Evolutionary conservation across 148 eudicot genomes (phyloP).

Genomic region (Chenopodium suecicum): DNA sequence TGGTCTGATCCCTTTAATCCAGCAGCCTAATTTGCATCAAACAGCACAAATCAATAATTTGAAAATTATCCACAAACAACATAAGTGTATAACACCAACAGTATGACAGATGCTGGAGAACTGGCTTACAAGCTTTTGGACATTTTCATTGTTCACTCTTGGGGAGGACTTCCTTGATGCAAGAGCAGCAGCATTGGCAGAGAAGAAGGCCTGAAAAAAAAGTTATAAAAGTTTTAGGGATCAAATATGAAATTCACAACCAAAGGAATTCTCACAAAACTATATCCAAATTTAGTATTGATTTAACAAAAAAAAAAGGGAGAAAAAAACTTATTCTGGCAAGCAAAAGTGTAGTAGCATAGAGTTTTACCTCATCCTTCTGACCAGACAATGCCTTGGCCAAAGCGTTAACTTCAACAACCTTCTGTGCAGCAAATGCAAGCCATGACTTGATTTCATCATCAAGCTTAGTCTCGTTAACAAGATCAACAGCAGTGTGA

Average conservation of each 20-base stretch:
- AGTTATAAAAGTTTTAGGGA: neutral
- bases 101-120: neutral
- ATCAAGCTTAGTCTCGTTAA: conserved; percentile 87
- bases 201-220: conserved; percentile 71
- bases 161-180: conserved; percentile 91
- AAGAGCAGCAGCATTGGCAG: conserved; percentile 82
- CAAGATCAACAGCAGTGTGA: conserved; percentile 92
- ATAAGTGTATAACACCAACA: neutral
- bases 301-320: neutral
- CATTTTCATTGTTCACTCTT: conserved; percentile 81
- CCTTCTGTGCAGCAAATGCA: conserved; percentile 93
- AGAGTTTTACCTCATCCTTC: conserved; percentile 69
- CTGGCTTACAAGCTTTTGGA: conserved; percentile 92
- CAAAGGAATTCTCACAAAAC: neutral
- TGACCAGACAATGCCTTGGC: conserved; percentile 85
- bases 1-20: conserved; percentile 91
- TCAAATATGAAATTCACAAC: neutral
- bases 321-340: neutral
- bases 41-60: conserved; percentile 16
- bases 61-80: neutral
- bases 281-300: neutral
- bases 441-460: conserved; percentile 90
- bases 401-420: conserved; percentile 87
- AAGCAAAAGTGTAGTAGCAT: neutral
- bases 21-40: conserved; percentile 62